phyloP scores from a whole-genome alignment of 2,329 filamentous ascomycete genomes.

The Blastomyces emzantsi region DNA sequence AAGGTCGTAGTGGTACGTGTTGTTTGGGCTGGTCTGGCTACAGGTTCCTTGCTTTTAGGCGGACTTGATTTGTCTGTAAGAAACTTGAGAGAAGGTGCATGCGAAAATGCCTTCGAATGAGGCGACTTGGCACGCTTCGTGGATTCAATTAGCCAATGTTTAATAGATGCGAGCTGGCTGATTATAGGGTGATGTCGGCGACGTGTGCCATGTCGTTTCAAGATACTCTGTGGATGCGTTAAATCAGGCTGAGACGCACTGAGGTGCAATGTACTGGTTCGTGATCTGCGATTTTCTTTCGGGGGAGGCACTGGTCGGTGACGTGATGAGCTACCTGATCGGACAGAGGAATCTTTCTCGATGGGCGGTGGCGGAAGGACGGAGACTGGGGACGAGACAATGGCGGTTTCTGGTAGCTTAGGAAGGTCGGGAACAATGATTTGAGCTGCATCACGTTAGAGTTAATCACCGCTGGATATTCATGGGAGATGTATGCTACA shows the following conservation, averaged over 20 bases:
- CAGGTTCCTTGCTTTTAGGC: slow-evolving; percentile 30
- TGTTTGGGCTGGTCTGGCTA: slow-evolving; percentile 23
- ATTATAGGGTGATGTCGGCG: slow-evolving; percentile 56
- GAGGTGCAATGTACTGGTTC: slow-evolving; percentile 78
- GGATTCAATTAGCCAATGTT: slow-evolving; percentile 64
- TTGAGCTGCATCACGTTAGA: slow-evolving; percentile 37
- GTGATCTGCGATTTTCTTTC: slow-evolving; percentile 70
- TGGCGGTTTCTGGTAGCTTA: slow-evolving; percentile 59
- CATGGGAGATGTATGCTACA: background rate
- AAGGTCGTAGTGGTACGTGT: slow-evolving; percentile 20
- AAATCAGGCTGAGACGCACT: slow-evolving; percentile 62
- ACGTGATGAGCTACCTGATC: slow-evolving; percentile 67
- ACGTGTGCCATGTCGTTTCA: slow-evolving; percentile 45
- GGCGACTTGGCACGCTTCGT: slow-evolving; percentile 55
- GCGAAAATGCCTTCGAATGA: slow-evolving; percentile 27
- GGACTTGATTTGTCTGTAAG: slow-evolving; percentile 33
- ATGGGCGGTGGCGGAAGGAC: slow-evolving; percentile 53
- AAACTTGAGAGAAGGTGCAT: slow-evolving; percentile 28
- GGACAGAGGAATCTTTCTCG: slow-evolving; percentile 62
- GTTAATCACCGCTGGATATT: background rate
- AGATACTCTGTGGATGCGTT: slow-evolving; percentile 47
- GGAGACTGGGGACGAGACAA: slow-evolving; percentile 28
- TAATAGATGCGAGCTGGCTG: slow-evolving; percentile 57
- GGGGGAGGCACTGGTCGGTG: slow-evolving; percentile 73
- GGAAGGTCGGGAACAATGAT: slow-evolving; percentile 65